Conservation (phyloP, 169 alveolate species). For the Cryptosporidium muris region DNA sequence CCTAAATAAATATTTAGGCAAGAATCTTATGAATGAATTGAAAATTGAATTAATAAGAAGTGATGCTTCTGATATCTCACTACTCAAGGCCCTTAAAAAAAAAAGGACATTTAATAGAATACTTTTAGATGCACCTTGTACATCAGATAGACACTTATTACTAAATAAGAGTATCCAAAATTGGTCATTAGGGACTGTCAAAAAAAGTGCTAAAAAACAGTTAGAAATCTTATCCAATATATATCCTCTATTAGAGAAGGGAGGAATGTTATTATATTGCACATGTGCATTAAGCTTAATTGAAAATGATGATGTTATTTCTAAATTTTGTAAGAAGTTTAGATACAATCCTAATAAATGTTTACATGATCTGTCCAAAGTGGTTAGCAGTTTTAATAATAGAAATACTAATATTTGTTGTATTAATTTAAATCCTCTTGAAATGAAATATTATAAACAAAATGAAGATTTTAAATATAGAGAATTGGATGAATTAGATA, state of each 20-base stretch:
- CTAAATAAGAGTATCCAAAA: slow-evolving; percentile 11
- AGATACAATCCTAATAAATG: slow-evolving; percentile 7
- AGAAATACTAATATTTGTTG: background rate
- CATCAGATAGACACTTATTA: slow-evolving; percentile 77
- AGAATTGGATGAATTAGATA: background rate
- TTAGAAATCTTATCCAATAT: slow-evolving; percentile 74
- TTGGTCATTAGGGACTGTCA: slow-evolving; percentile 75
- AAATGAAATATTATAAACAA: background rate
- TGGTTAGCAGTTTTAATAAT: slow-evolving; percentile 6
- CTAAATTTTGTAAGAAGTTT: slow-evolving; percentile 3
- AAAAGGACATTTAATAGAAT: slow-evolving; percentile 51
- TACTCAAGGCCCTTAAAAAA: background rate
- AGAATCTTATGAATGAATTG: slow-evolving; percentile 4
- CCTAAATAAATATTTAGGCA: slow-evolving; percentile 59
- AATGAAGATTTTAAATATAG: background rate
- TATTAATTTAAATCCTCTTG: slow-evolving; percentile 2
- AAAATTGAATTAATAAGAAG: slow-evolving; percentile 11
- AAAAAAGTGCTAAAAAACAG: slow-evolving; percentile 78
- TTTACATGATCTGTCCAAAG: background rate
- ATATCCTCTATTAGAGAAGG: slow-evolving; percentile 72
- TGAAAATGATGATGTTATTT: slow-evolving; percentile 77
- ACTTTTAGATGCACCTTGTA: slow-evolving; percentile 82
- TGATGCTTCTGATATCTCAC: slow-evolving; percentile 24
- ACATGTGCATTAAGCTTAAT: slow-evolving; percentile 80
- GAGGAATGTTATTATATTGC: slow-evolving; percentile 79